These are phyloP conservation scores for Agrocybe chaxingu DNA, from an alignment of 768 basidiomycete species.

Conservation along the genomic window DNA sequence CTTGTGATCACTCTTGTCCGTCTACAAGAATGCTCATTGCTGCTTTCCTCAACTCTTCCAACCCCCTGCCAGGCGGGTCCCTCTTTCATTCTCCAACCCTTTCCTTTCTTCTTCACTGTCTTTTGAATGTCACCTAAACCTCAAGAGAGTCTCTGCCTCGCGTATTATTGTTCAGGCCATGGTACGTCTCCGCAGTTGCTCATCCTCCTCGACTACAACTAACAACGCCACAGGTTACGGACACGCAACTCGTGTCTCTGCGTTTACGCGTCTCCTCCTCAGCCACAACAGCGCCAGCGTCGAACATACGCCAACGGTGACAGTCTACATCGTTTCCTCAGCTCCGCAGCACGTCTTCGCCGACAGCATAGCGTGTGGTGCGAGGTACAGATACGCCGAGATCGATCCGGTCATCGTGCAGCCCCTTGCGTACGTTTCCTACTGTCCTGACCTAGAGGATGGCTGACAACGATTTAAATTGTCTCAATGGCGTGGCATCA, in stretches of 20 bases:
- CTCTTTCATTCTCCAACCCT: not conserved
- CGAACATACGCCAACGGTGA: slow-evolving; percentile 26
- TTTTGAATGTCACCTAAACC: not conserved
- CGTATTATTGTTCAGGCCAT: slow-evolving; percentile 77
- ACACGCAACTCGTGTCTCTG: slow-evolving; percentile 82
- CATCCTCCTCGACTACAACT: not conserved
- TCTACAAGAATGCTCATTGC: too few relatives aligned
- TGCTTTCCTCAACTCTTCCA: too few relatives aligned
- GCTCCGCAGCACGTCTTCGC: slow-evolving; percentile 71
- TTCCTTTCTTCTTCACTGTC: not conserved
- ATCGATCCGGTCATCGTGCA: slow-evolving; percentile 82
- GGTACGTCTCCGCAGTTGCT: slow-evolving; percentile 31
- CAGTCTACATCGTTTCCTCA: slow-evolving; percentile 66
- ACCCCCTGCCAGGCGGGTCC: not conserved
- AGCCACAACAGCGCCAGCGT: slow-evolving; percentile 30
- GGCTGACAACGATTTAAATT: too few relatives aligned
- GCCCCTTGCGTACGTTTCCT: slow-evolving; percentile 62
- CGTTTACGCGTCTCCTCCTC: slow-evolving; percentile 61
- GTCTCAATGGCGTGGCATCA: not conserved
- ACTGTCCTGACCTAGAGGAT: not conserved
- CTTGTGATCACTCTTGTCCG: too few relatives aligned
- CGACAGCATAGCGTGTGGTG: slow-evolving; percentile 60
- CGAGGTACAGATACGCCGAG: slow-evolving; percentile 63
- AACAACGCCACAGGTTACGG: slow-evolving; percentile 57
- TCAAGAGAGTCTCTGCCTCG: slow-evolving; percentile 33